A percentile compares a stretch with the other conserved stretches of the same genome.
Evolutionary conservation across 768 basidiomycete genomes (phyloP).

Genomic region (Crucibulum laeve): DNA sequence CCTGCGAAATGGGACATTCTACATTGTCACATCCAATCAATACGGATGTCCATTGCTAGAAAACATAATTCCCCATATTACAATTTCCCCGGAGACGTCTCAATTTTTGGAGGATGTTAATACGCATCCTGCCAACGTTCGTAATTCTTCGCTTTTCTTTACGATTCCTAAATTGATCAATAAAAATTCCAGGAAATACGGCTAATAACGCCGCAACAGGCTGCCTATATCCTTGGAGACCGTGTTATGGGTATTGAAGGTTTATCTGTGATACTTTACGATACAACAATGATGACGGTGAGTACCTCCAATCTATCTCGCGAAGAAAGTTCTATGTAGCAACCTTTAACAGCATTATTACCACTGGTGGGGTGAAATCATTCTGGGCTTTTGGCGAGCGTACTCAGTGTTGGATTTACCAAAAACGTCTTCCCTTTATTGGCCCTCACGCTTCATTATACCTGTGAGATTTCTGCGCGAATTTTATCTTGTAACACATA

Average conservation of each 20-base stretch:
- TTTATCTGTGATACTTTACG: too few species aligned
- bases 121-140: too few species aligned
- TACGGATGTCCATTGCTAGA: conserved; percentile 37
- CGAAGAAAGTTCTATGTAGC: not conserved
- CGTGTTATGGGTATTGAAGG: too few species aligned
- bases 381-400: conserved; percentile 18
- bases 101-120: conserved; percentile 12
- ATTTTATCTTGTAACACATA: not conserved
- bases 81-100: conserved; percentile 14
- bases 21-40: conserved; percentile 41
- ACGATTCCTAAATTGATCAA: too few species aligned
- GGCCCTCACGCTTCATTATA: conserved; percentile 14
- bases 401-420: conserved; percentile 10
- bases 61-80: conserved; percentile 31
- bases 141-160: too few species aligned
- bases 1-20: conserved; percentile 66
- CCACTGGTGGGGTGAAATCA: conserved; percentile 23
- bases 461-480: conserved; percentile 14
- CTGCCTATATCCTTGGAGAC: too few species aligned
- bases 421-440: not conserved
- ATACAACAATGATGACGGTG: conserved; percentile 20
- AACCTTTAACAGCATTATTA: conserved; percentile 14
- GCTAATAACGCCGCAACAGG: too few species aligned
- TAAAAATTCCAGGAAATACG: too few species aligned
- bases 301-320: conserved; percentile 3